Conservation (phyloP, 2,329 filamentous ascomycete species). For the Trichoderma sp. region DNA sequence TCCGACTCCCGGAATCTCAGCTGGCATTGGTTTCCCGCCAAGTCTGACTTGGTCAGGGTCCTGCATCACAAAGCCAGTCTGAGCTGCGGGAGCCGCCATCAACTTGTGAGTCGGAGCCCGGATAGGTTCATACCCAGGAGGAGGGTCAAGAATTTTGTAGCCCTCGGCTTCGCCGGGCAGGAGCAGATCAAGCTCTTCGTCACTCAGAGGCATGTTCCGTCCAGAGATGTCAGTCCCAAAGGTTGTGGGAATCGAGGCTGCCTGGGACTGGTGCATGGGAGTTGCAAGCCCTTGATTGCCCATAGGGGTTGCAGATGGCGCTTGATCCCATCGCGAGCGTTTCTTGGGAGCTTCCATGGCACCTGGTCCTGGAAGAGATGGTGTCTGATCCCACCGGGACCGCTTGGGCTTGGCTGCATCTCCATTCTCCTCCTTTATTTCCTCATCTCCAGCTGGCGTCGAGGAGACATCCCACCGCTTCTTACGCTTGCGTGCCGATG, state of each 20-base stretch:
- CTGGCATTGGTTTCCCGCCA: slow-evolving; percentile 86
- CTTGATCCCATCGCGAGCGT: slow-evolving; percentile 89
- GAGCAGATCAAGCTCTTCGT: slow-evolving; percentile 91
- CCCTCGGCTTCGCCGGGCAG: slow-evolving; percentile 84
- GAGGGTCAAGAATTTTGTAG: slow-evolving; percentile 87
- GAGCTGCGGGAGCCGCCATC: slow-evolving; percentile 68
- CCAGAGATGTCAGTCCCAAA: slow-evolving; percentile 80
- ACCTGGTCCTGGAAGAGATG: slow-evolving; percentile 51
- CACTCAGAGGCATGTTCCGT: slow-evolving; percentile 78
- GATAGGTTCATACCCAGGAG: slow-evolving; percentile 85
- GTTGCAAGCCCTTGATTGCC: slow-evolving; percentile 72
- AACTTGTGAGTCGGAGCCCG: slow-evolving; percentile 73
- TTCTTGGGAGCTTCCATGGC: slow-evolving; percentile 64
- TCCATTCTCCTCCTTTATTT: slow-evolving; percentile 45
- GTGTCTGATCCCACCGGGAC: slow-evolving; percentile 85
- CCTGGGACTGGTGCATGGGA: slow-evolving; percentile 69
- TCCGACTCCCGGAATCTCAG: slow-evolving; percentile 92
- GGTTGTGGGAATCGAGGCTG: slow-evolving; percentile 48
- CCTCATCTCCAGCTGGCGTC: slow-evolving; percentile 54
- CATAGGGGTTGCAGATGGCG: slow-evolving; percentile 74
- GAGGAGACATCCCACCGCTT: slow-evolving; percentile 86
- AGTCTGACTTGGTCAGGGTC: slow-evolving; percentile 81
- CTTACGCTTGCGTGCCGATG: slow-evolving; percentile 75
- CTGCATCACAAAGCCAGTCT: slow-evolving; percentile 94
- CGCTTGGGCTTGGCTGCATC: slow-evolving; percentile 65